phyloP scores from a whole-genome alignment of 2,329 filamentous ascomycete species.

The Rosellinia necatrix region DNA sequence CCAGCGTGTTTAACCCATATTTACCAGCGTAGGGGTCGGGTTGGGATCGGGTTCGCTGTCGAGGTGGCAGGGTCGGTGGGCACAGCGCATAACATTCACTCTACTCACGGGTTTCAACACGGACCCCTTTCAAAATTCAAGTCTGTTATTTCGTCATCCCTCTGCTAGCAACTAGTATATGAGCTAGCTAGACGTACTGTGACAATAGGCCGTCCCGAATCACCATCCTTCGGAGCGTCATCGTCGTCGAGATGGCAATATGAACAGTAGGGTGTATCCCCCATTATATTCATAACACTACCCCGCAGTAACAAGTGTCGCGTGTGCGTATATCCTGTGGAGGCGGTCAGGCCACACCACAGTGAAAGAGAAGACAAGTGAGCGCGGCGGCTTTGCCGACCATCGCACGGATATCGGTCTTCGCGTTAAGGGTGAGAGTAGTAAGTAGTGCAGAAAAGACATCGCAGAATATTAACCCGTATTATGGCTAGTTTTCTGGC shows the following conservation, averaged over 20 bases:
- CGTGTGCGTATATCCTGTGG: slow-evolving; percentile 17
- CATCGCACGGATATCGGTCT: slow-evolving; percentile 27
- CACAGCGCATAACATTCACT: not conserved
- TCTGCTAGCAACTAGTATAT: slow-evolving; percentile 4
- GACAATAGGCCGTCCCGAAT: no score
- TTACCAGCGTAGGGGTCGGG: no score
- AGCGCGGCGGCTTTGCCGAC: slow-evolving; percentile 12
- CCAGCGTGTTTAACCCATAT: no score
- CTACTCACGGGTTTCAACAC: not conserved
- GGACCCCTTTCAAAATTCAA: not conserved
- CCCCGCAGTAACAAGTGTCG: slow-evolving; percentile 10
- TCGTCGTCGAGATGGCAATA: not conserved
- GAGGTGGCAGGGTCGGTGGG: no score
- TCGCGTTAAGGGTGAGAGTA: slow-evolving; percentile 15
- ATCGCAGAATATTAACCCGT: slow-evolving; percentile 11
- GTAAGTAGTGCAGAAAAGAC: slow-evolving; percentile 17
- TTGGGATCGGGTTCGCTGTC: no score
- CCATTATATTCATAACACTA: slow-evolving; percentile 9
- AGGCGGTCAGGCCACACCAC: slow-evolving; percentile 5
- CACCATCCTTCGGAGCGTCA: no score
- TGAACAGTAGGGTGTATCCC: slow-evolving; percentile 4
- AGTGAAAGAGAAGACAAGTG: slow-evolving; percentile 17
- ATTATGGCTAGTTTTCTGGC: slow-evolving; percentile 46
- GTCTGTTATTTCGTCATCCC: slow-evolving; percentile 13
- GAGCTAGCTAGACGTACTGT: slow-evolving; percentile 8